Evolutionary conservation across 768 basidiomycete species (phyloP).

Genomic region (Lentinula lateritia): DNA sequence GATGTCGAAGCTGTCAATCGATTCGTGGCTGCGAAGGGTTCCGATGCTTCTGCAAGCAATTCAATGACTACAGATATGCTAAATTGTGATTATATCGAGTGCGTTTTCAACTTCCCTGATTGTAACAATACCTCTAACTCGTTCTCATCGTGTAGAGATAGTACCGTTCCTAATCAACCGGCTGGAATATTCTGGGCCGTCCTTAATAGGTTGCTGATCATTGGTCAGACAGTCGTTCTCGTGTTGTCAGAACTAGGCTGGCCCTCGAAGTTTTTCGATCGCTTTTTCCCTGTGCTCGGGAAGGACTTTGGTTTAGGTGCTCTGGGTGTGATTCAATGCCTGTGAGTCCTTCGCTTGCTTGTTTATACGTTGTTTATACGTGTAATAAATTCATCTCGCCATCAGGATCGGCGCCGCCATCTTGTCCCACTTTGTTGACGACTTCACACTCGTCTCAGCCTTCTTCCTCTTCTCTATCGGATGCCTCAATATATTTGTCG

Average conservation of each 20-base stretch:
- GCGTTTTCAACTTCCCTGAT: slow-evolving; percentile 18
- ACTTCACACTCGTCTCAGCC: slow-evolving; percentile 81
- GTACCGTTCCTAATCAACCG: slow-evolving; percentile 90
- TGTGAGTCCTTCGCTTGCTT: slow-evolving; percentile 39
- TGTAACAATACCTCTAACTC: not conserved
- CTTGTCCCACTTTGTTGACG: slow-evolving; percentile 73
- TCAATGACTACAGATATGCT: slow-evolving; percentile 21
- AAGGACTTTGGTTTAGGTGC: slow-evolving; percentile 80
- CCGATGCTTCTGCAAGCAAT: slow-evolving; percentile 23
- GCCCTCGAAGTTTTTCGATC: slow-evolving; percentile 74
- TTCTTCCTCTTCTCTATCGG: slow-evolving; percentile 83
- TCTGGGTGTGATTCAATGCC: slow-evolving; percentile 81
- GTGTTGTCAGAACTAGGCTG: slow-evolving; percentile 75
- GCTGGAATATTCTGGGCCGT: slow-evolving; percentile 93
- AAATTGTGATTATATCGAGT: slow-evolving; percentile 83
- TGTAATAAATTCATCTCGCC: not conserved
- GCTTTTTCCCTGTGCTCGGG: slow-evolving; percentile 91
- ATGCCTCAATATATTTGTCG: slow-evolving; percentile 77
- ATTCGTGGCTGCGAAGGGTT: slow-evolving; percentile 39
- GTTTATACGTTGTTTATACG: not conserved
- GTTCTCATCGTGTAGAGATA: slow-evolving; percentile 35
- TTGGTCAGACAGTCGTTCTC: slow-evolving; percentile 74
- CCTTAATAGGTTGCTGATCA: slow-evolving; percentile 78
- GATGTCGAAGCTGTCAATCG: slow-evolving; percentile 73
- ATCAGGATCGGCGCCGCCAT: slow-evolving; percentile 60